Evolutionary conservation across 2,329 filamentous ascomycete species (phyloP), one percentile per base, ranked within the genome.

Genomic region (Alternaria rosae): DNA sequence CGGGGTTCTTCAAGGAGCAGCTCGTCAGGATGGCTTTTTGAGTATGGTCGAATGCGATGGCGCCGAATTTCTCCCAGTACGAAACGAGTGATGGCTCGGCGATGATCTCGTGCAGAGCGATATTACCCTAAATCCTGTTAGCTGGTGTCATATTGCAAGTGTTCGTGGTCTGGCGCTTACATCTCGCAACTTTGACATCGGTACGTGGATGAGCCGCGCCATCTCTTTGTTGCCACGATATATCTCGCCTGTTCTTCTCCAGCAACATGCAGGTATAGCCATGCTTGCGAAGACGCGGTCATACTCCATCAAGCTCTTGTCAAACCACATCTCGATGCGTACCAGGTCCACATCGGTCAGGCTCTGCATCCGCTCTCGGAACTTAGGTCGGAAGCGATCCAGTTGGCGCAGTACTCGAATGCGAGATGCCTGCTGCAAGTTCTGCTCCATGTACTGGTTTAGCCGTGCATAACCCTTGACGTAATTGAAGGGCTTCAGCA

Each of bases 31-130:
- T 92, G 21, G 94, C 96, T 78, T 99, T 97, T 77, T 98, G 95
- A 10, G 88, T 90, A 59, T 91, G 89, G 76, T 99, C 95, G 79
- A 99, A 99, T 10, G 95, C 96, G 72, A 99, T 98, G 6, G 93
- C 94, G 53, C 94, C 94, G 75, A 99, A 99, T 75, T 99, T 97
- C 80, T 99, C 95, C 95, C 95, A 99, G 75, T 99, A 99, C 72
- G 92, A 92, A 57, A 98, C 95, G 63, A 97, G 88, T 42, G 94
- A 96, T 64, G 97, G 93, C 82, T 99, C 95, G 3, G 93, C 93
- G 45, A 99, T 88, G 66, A 99, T 96, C 78, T 99, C 94, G 77
- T 99, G 95, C 50, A 99, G 87, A 12, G 95, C 92, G 67, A 98
- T 90, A 73, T 96, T 96, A 64, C 95, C 95, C 94, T 97, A 21